Evolutionary conservation across 2,329 filamentous ascomycete genomes (phyloP).

Genomic region (Cercospora canescens): DNA sequence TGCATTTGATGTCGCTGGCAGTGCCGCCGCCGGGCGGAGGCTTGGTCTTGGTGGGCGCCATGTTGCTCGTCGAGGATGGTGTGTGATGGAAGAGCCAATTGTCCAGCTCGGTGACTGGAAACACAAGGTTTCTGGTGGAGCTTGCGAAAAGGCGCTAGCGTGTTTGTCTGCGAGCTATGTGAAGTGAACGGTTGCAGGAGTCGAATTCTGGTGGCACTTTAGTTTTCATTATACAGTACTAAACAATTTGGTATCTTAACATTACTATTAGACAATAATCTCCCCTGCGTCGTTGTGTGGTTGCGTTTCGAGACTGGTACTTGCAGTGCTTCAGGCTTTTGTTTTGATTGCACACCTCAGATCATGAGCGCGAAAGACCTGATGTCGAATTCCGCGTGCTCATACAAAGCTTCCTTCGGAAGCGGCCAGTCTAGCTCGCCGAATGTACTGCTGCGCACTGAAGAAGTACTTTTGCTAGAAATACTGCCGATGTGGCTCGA

Average conservation of each 20-base stretch:
- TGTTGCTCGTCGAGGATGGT: not conserved
- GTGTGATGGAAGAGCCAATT: not conserved
- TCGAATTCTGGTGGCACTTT: not conserved
- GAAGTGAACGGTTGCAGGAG: not conserved
- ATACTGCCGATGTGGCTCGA: conserved; percentile 9
- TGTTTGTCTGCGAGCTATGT: not conserved
- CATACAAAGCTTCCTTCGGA: conserved; percentile 8
- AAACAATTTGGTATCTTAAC: not conserved
- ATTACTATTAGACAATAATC: not conserved
- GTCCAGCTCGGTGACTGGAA: not conserved
- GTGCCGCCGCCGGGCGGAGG: not conserved
- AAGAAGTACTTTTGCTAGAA: conserved; percentile 10
- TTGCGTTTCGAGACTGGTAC: not conserved
- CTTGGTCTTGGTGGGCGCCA: not conserved
- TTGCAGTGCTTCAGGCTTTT: not conserved
- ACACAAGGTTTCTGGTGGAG: not conserved
- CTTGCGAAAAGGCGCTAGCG: not conserved
- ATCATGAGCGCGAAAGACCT: conserved; percentile 17
- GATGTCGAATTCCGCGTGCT: conserved; percentile 10
- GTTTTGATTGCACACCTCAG: not conserved
- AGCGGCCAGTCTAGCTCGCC: conserved; percentile 15
- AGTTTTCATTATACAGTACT: not conserved
- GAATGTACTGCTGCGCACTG: conserved; percentile 3
- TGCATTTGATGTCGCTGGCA: not conserved
- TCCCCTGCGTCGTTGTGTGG: not conserved